Percentiles rank a stretch among this genome's conserved stretches.
phyloP scores from a whole-genome alignment of 768 basidiomycete genomes.

The Crucibulum laeve region DNA sequence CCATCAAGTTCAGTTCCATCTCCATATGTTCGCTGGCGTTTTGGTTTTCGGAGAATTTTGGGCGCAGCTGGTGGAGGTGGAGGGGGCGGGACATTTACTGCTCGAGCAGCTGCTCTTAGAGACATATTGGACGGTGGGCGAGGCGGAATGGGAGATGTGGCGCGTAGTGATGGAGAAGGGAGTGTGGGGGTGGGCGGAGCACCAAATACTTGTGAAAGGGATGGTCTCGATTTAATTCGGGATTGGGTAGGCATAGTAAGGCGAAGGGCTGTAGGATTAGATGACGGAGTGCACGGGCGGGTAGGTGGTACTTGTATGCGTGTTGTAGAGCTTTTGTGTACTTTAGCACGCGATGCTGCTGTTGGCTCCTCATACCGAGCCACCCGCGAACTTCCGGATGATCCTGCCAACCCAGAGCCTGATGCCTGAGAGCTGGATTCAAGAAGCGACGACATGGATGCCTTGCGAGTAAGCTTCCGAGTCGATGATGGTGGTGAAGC shows the following conservation, averaged over 20 bases:
- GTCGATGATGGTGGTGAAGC: conserved; percentile 63
- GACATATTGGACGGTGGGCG: conserved; percentile 4
- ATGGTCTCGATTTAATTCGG: conserved; percentile 67
- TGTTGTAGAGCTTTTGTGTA: conserved; percentile 60
- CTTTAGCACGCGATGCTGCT: conserved; percentile 76
- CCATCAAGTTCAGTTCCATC: conserved; percentile 89
- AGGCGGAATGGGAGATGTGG: not conserved
- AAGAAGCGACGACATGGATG: conserved; percentile 72
- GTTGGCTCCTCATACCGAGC: conserved; percentile 76
- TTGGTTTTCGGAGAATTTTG: conserved; percentile 71
- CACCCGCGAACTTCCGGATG: conserved; percentile 32
- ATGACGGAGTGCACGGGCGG: conserved; percentile 75
- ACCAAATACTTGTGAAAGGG: conserved; percentile 75
- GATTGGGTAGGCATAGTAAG: conserved; percentile 87
- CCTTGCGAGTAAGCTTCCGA: conserved; percentile 68
- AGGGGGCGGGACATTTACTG: conserved; percentile 21
- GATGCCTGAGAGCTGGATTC: conserved; percentile 56
- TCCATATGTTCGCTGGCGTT: conserved; percentile 72
- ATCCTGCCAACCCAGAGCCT: conserved; percentile 42
- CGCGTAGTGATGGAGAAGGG: conserved; percentile 21
- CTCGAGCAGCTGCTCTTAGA: not conserved
- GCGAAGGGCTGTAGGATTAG: conserved; percentile 71
- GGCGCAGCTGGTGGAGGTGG: conserved; percentile 42
- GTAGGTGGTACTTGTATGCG: conserved; percentile 69
- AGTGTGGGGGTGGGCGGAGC: conserved; percentile 28